A percentile compares a stretch with the other conserved stretches of the same genome.
Conservation (phyloP, 768 basidiomycete species). For the Russula dissimulans region DNA sequence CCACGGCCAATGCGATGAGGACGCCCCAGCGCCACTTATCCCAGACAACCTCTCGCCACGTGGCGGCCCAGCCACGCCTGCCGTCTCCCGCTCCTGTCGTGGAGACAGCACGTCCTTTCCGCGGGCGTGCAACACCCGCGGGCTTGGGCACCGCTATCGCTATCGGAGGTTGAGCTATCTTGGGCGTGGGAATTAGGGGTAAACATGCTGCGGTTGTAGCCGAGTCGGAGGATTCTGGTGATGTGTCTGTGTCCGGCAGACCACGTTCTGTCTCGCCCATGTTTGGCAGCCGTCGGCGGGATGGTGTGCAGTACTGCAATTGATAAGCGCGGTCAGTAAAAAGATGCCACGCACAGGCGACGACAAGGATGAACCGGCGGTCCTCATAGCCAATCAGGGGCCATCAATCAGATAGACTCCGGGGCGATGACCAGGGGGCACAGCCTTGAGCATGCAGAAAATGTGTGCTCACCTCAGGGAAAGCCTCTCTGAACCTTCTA, state of each 20-base stretch:
- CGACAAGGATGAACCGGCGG: background rate
- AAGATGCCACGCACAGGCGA: background rate
- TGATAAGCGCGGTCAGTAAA: slow-evolving; percentile 18
- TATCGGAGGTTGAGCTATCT: slow-evolving; percentile 1
- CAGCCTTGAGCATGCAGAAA: background rate
- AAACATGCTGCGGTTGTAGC: slow-evolving; percentile 7
- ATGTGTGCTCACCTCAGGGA: slow-evolving; percentile 64
- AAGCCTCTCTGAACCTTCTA: slow-evolving; percentile 76
- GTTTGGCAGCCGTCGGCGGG: slow-evolving; percentile 73
- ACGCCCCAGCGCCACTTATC: slow-evolving; percentile 84
- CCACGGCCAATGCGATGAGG: slow-evolving; percentile 64
- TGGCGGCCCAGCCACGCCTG: slow-evolving; percentile 44
- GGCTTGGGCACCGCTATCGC: slow-evolving; percentile 3
- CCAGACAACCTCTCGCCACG: slow-evolving; percentile 60
- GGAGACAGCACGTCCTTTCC: slow-evolving; percentile 17
- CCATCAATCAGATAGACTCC: slow-evolving; percentile 1
- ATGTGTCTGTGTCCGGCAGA: slow-evolving; percentile 30
- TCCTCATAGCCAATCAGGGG: background rate
- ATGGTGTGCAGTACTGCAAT: slow-evolving; percentile 57
- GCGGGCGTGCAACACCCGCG: slow-evolving; percentile 11
- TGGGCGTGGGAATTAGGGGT: slow-evolving; percentile 23
- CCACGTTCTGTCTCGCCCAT: slow-evolving; percentile 82
- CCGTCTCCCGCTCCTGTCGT: slow-evolving; percentile 20
- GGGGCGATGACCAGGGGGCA: background rate
- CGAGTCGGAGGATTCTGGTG: slow-evolving; percentile 15